Evolutionary conservation across 75 land plant genomes (phyloP), one percentile per base, ranked within the genome.

Genomic region (Picea sitchensis): DNA sequence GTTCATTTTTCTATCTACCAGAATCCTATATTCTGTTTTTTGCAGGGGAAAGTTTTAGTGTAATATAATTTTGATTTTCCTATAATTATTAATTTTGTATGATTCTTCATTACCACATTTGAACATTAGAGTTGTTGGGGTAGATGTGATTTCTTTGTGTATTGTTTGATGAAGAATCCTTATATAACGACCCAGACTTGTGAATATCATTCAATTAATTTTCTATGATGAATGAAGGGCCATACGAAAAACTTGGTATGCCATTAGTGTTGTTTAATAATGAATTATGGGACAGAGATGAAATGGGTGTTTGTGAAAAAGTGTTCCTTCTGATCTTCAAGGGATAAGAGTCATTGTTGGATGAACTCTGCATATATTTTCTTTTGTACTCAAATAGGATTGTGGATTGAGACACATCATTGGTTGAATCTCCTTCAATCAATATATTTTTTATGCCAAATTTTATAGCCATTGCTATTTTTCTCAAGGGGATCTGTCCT

Each of bases 351-450:
- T 14, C 18, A 38, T 36, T 65, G 67, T 30, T 62, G 14, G 60
- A 9, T 18, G 72, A 18, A 30, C 34, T 71, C 32, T 61, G 77
- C 41, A 31, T 34, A 20, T 80, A 86, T 57, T 76, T 72, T 30
- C 36, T 62, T 65, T 41, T 63, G n/a, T 83, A 73, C 23, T 84
- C 88, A 14, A 83, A 84, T 8, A 57, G 60, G 3, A 61, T 3
- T 7, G 62, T 20, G n/a, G n/a, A 17, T 41, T 73, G 81, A 77
- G 75, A 57, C 0, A 56, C 59, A 18, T 21, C 32, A 13, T 51
- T 58, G 4, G 0, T 17, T 61, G 6, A 61, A 20, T 26, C 26
- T 26, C 26, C 26, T 26, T 26, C 26, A 26, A 26, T 26, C 26
- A 26, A 26, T 26, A 26, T 26, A 26, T 26, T 26, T 26, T 26